A percentile compares a stretch with the other conserved stretches of the same genome.
These are phyloP conservation scores for Lablab purpureus DNA, from an alignment of 306 rosid genomes.

Conservation along the genomic window DNA sequence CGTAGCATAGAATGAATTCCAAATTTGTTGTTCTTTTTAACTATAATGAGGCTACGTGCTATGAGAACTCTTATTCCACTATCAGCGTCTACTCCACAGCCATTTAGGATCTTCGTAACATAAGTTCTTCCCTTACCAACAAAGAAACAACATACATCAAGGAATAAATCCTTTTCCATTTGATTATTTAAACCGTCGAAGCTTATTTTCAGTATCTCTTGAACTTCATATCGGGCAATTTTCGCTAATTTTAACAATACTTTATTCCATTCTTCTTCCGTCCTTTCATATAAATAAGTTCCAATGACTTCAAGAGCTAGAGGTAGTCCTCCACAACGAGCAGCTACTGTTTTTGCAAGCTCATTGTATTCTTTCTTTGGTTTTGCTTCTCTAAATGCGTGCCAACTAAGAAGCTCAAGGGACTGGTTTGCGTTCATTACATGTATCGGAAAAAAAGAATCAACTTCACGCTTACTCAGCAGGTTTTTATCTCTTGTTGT, in stretches of 20 bases:
- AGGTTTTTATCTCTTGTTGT: not conserved
- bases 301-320: not conserved
- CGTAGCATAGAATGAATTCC: slow-evolving; percentile 29
- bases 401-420: not conserved
- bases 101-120: slow-evolving; percentile 39
- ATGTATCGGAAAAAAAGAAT: too few relatives aligned
- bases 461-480: not conserved
- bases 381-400: not conserved
- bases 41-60: slow-evolving; percentile 37
- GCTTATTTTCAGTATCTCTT: not conserved
- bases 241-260: too few relatives aligned
- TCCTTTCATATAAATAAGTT: not conserved
- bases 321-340: not conserved
- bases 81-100: slow-evolving; percentile 40
- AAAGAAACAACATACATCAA: slow-evolving; percentile 50
- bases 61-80: slow-evolving; percentile 38
- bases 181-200: not conserved
- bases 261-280: not conserved
- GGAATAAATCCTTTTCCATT: slow-evolving; percentile 36
- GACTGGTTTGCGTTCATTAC: not conserved
- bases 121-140: slow-evolving; percentile 20
- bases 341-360: not conserved
- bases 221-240: fast-evolving
- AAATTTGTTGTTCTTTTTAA: slow-evolving; percentile 15
- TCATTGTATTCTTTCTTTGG: not conserved